phyloP scores from a whole-genome alignment of 225 moss, liverwort and hornwort species.

The Pseudoscleropodium purum region DNA sequence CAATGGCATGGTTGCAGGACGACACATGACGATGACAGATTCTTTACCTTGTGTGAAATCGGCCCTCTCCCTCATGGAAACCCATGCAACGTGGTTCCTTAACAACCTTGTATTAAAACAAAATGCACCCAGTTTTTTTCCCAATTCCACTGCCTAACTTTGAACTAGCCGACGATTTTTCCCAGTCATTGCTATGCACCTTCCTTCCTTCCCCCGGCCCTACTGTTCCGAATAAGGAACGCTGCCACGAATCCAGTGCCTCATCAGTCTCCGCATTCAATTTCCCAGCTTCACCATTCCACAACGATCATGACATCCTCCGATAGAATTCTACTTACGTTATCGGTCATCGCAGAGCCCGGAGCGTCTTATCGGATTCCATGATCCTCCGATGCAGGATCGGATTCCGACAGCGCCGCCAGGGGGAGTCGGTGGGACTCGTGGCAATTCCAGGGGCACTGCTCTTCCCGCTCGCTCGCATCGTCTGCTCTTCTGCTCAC shows the following conservation, averaged over 20 bases:
- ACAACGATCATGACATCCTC: not conserved
- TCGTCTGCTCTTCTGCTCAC: not conserved
- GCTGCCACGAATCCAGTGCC: not conserved
- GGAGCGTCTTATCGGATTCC: not conserved
- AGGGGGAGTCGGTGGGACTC: not conserved
- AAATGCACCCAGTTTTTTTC: not conserved
- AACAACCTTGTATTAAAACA: too few relatives aligned
- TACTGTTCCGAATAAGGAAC: not conserved
- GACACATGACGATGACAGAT: too few relatives aligned
- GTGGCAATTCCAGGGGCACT: not conserved
- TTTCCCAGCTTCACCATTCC: not conserved
- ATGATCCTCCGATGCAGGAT: not conserved
- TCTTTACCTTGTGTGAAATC: too few relatives aligned
- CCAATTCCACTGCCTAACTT: not conserved
- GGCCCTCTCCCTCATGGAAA: too few relatives aligned
- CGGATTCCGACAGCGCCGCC: not conserved
- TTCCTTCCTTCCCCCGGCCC: not conserved
- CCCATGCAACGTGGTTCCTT: too few relatives aligned
- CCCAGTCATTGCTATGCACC: not conserved
- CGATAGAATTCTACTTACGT: not conserved
- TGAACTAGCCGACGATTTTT: not conserved
- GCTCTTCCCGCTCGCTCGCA: not conserved
- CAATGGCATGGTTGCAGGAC: too few relatives aligned
- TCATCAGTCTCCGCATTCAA: not conserved
- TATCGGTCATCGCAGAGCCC: not conserved